Percentiles rank a stretch among this genome's conserved stretches.
phyloP scores from a whole-genome alignment of 2,329 filamentous ascomycete genomes.

The Leptodontidium sp. region DNA sequence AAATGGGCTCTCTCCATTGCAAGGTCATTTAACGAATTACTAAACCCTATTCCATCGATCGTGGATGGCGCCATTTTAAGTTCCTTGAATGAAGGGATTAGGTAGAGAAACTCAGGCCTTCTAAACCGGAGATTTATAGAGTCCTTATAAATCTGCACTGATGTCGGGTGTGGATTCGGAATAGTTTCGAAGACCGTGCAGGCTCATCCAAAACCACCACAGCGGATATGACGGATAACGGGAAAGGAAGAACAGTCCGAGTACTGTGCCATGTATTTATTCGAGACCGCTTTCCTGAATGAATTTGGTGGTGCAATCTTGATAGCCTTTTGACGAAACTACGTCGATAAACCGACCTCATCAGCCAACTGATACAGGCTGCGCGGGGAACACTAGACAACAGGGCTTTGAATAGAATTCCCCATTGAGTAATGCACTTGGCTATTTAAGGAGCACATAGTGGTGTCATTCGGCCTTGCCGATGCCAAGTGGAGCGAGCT shows the following conservation, averaged over 20 bases:
- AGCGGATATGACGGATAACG: not conserved
- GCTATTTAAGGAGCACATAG: not conserved
- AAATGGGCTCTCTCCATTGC: too few relatives aligned
- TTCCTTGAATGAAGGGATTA: not conserved
- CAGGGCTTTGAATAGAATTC: not conserved
- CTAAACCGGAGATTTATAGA: not conserved
- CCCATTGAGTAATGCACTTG: not conserved
- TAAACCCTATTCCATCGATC: not conserved
- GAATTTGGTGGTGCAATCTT: too few relatives aligned
- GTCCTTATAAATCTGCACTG: not conserved
- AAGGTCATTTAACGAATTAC: too few relatives aligned
- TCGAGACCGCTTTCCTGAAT: not conserved
- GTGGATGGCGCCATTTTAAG: not conserved
- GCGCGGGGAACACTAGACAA: too few relatives aligned
- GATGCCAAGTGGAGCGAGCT: not conserved
- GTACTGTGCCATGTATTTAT: not conserved
- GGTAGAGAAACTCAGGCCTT: not conserved
- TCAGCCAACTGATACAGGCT: too few relatives aligned
- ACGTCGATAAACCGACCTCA: too few relatives aligned
- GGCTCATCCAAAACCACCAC: not conserved
- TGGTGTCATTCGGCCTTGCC: not conserved
- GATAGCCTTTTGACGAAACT: too few relatives aligned
- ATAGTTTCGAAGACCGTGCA: constrained; percentile 9
- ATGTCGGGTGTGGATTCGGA: not conserved
- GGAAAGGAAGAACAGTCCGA: not conserved